Evolutionary conservation across 768 basidiomycete species (phyloP), one percentile per base, ranked within the genome.

Genomic region (Auricularia auricula-judae): DNA sequence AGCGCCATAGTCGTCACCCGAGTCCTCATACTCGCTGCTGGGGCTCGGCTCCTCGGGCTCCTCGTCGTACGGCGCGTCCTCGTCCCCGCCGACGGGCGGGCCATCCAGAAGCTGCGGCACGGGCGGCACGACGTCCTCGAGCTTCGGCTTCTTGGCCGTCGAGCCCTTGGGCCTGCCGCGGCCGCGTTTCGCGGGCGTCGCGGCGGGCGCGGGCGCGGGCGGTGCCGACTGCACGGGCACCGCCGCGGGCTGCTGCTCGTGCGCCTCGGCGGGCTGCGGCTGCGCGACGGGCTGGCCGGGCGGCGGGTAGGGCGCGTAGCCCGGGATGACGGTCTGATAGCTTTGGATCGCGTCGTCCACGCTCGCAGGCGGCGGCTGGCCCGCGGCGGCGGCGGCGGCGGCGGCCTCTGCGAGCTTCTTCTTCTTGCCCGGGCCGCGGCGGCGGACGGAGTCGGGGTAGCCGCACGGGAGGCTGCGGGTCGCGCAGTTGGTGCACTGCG

Each of bases 361-460:
- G 47, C 14, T 18, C 18, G 47, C 18, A 5, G 21, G 18, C 10
- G 47, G 14, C 8, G 47, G 21, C 16, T 51, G 47, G 47, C 47
- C 47, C 18, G 47, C 18, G 4, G 21, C 47, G 47, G 47, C 47
- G 47, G 47, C 14, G 18, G 47, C 47, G 47, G 47, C 56, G 23
- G 56, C 56, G 29, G 56, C 56, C 34, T 59, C 56, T 7, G 23
- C 34, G 23, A 10, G 23, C 34, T 59, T 59, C 34, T 59, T 83
- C 53, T 86, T 85, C 75, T 87, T 89, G 34, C 88, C 89, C 64
- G 88, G 88, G 1, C 89, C 89, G 61, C 89, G 82, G 36, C 89
- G 82, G 70, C 82, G 74, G 10, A 76, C 76, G 29, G 78, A 72
- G 23, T 76, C 75, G 61, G 80, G 81, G 72, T 88, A 89, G 64